phyloP scores from a whole-genome alignment of 2,329 filamentous ascomycete genomes.

The Arachnomyces sp. region DNA sequence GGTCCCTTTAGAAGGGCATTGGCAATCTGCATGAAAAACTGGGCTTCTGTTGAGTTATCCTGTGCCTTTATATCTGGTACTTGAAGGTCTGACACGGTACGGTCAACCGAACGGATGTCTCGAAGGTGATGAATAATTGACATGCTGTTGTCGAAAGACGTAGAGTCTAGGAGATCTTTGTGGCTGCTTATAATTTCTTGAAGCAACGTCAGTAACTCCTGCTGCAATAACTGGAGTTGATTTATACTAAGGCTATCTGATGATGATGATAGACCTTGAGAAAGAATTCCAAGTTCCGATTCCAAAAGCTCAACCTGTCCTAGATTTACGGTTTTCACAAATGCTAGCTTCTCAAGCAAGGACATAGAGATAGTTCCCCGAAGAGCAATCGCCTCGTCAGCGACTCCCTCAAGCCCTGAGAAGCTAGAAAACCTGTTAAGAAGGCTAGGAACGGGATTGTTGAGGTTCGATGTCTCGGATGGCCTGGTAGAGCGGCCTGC shows the following conservation, averaged over 20 bases:
- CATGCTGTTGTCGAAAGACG: constrained; percentile 19
- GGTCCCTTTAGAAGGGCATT: constrained; percentile 23
- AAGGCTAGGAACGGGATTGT: constrained; percentile 26
- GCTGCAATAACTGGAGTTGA: constrained; percentile 44
- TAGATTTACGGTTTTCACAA: constrained; percentile 48
- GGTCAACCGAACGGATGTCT: constrained; percentile 13
- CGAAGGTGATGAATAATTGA: constrained; percentile 19
- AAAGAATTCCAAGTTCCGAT: constrained; percentile 56
- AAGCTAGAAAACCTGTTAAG: constrained; percentile 31
- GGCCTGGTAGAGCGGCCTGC: constrained; percentile 31
- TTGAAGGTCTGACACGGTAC: constrained; percentile 9
- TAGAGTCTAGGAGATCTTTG: constrained; percentile 24
- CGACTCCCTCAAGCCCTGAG: constrained; percentile 23
- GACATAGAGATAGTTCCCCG: constrained; percentile 43
- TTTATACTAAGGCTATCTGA: constrained; percentile 45
- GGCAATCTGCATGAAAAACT: constrained; percentile 31
- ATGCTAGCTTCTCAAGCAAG: constrained; percentile 50
- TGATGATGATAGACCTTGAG: constrained; percentile 47
- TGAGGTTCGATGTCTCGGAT: constrained; percentile 25
- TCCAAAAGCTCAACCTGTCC: constrained; percentile 57
- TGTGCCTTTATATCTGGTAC: constrained; percentile 16
- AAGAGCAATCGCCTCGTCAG: constrained; percentile 37
- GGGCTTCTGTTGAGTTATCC: constrained; percentile 16
- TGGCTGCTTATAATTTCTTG: constrained; percentile 29
- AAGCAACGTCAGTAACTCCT: constrained; percentile 36